phyloP scores from a whole-genome alignment of 495 filamentous ascomycete genomes.

The Staphylotrichum longicolle region DNA sequence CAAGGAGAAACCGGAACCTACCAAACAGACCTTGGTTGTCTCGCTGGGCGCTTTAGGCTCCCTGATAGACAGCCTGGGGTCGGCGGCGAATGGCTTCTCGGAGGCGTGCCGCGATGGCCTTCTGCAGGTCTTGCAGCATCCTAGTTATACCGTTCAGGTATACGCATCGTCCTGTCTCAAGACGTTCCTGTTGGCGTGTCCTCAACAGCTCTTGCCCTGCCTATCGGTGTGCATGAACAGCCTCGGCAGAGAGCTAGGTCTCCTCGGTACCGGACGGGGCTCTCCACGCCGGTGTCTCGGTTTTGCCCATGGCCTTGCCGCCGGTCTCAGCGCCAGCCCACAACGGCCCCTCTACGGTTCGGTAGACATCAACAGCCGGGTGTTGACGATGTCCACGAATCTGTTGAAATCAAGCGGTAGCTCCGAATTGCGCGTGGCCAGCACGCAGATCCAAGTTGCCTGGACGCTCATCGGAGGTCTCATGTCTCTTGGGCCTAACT shows the following conservation, averaged over 20 bases:
- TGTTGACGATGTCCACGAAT: slow-evolving; percentile 85
- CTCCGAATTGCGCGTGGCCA: slow-evolving; percentile 85
- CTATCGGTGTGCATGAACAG: slow-evolving; percentile 97
- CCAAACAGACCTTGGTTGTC: slow-evolving; percentile 78
- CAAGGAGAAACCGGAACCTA: slow-evolving; percentile 86
- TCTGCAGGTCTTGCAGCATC: slow-evolving; percentile 88
- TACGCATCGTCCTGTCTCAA: slow-evolving; percentile 82
- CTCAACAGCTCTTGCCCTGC: slow-evolving; percentile 85
- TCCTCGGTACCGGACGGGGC: slow-evolving; percentile 71
- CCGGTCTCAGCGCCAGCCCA: slow-evolving; percentile 85
- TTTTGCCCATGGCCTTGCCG: slow-evolving; percentile 89
- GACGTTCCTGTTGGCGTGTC: slow-evolving; percentile 82
- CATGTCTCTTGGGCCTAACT: slow-evolving; percentile 95
- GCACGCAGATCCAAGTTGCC: slow-evolving; percentile 93
- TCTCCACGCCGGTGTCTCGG: slow-evolving; percentile 84
- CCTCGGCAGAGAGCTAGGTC: slow-evolving; percentile 77
- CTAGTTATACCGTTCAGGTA: slow-evolving; percentile 93
- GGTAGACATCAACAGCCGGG: slow-evolving; percentile 88
- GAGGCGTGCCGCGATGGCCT: slow-evolving; percentile 84
- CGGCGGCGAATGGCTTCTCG: slow-evolving; percentile 70
- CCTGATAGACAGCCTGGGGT: slow-evolving; percentile 75
- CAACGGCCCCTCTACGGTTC: slow-evolving; percentile 90
- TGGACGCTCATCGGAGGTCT: slow-evolving; percentile 96
- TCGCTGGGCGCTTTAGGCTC: slow-evolving; percentile 77
- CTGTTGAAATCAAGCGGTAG: slow-evolving; percentile 90